These are phyloP conservation scores for Lantana camara DNA, from an alignment of 257 asterid species.

Conservation along the genomic window DNA sequence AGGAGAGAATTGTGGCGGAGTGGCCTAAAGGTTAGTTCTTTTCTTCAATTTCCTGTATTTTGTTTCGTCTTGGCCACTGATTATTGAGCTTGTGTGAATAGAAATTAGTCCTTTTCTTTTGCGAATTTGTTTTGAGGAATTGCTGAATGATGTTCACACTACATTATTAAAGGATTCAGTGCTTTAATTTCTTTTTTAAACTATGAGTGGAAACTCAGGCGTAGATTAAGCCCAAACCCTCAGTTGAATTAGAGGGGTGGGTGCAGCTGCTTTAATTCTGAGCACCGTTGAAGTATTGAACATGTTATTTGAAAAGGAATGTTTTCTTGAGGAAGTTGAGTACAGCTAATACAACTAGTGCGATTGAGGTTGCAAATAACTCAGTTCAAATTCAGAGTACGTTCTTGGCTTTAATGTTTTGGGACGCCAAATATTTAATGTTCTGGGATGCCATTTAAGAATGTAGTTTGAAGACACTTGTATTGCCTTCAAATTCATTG, in stretches of 20 bases:
- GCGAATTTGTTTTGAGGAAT: slow-evolving; percentile 1
- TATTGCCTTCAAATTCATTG: slow-evolving; percentile 9
- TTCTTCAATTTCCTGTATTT: slow-evolving; percentile 14
- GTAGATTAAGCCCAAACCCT: slow-evolving; percentile 7
- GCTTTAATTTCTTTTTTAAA: not conserved
- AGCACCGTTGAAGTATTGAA: not conserved
- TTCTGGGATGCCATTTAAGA: not conserved
- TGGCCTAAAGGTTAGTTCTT: slow-evolving; percentile 54
- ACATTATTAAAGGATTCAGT: not conserved
- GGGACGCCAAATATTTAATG: not conserved
- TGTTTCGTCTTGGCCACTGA: not conserved
- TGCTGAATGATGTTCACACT: slow-evolving; percentile 1
- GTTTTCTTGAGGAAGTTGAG: not conserved
- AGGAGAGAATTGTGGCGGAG: slow-evolving; percentile 70
- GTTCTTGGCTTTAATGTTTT: not conserved
- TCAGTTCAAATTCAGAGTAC: not conserved
- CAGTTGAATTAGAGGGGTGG: no score
- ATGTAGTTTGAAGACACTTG: not conserved
- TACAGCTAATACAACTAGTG: not conserved
- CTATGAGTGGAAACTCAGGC: not conserved
- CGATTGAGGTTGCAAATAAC: not conserved
- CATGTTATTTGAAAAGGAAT: not conserved
- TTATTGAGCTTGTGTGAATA: slow-evolving; percentile 5
- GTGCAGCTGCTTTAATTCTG: no score
- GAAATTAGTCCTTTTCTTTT: not conserved